Evolutionary conservation across 2,329 filamentous ascomycete genomes (phyloP), one percentile per base, ranked within the genome.

Genomic region (Ophiostoma triangulosporum): DNA sequence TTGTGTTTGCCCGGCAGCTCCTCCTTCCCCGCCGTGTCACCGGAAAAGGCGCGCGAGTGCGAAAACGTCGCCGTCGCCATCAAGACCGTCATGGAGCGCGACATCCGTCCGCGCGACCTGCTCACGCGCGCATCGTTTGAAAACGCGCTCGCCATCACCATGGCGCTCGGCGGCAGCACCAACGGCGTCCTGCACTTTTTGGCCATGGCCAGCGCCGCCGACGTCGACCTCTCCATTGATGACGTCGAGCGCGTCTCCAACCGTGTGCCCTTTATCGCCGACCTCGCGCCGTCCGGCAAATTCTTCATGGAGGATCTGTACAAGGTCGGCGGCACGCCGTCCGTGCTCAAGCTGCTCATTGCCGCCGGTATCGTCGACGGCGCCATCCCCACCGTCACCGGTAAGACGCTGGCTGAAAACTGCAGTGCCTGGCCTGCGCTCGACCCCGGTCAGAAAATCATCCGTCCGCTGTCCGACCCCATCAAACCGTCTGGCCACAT

Each of bases 101-200:
- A 94, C 67, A 90, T 95, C 59, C 83, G 81, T 0, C 88, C 89
- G 0, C 77, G 83, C 20, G 84, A 93, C 62, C 77, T 95, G 31
- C 73, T 95, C 61, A 94, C 86, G 4, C 86, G 85, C 59, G 77
- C 77, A 1, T 80, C 86, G 0, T 91, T 95, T 57, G 87, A 95
- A 66, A 95, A 95, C 64, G 89, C 89, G 1, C 74, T 95, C 20
- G 85, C 91, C 1, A 80, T 95, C 67, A 93, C 88, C 65, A 95
- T 94, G 86, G 84, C 87, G 3, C 75, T 95, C n/a, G 89, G 89
- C 52, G 89, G 89, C 52, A 88, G 83, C 50, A 95, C 89, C 53
- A 95, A 95, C 66, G 86, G 86, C 32, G 86, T 95, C 3, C 75
- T 95, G 53, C 89, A 95, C 66, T 83, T 94, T 64, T 78, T 95